phyloP scores from a whole-genome alignment of 2,329 filamentous ascomycete genomes.

The Aspergillus nomiae region DNA sequence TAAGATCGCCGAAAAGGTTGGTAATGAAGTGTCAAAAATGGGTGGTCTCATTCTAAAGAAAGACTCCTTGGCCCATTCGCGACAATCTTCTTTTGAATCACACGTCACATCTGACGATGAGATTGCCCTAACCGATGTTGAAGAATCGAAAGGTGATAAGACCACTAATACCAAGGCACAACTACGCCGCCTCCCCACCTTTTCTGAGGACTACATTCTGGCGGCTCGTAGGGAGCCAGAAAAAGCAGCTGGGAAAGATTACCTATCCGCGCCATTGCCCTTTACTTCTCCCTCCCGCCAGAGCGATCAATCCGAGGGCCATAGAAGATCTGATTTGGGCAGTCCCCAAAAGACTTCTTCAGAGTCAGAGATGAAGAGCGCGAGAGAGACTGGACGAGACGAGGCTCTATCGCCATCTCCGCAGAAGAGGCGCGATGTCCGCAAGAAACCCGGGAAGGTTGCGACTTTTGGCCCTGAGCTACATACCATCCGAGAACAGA shows the following conservation, averaged over 20 bases:
- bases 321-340: conserved; percentile 18
- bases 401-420: conserved; percentile 8
- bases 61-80: conserved; percentile 50
- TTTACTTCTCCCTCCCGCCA: conserved; percentile 53
- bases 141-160: conserved; percentile 36
- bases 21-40: conserved; percentile 64
- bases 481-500: conserved; percentile 24
- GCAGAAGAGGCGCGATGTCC: conserved; percentile 15
- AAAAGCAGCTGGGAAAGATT: conserved; percentile 39
- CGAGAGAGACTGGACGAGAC: conserved; percentile 14
- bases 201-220: conserved; percentile 37
- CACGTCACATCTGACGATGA: conserved; percentile 48
- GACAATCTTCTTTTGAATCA: conserved; percentile 47
- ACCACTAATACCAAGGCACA: conserved; percentile 29
- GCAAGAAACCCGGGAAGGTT: conserved; percentile 21
- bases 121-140: conserved; percentile 48
- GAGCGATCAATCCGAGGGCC: conserved; percentile 37
- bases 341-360: conserved; percentile 16
- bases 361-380: conserved; percentile 12
- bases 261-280: conserved; percentile 50
- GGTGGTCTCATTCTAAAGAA: conserved; percentile 63
- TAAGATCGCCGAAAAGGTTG: conserved; percentile 72
- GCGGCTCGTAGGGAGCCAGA: conserved; percentile 38
- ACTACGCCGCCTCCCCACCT: conserved; percentile 35
- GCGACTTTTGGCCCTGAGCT: conserved; percentile 35